Conservation (phyloP, 2,329 filamentous ascomycete species). For the Periconia macrospinosa region DNA sequence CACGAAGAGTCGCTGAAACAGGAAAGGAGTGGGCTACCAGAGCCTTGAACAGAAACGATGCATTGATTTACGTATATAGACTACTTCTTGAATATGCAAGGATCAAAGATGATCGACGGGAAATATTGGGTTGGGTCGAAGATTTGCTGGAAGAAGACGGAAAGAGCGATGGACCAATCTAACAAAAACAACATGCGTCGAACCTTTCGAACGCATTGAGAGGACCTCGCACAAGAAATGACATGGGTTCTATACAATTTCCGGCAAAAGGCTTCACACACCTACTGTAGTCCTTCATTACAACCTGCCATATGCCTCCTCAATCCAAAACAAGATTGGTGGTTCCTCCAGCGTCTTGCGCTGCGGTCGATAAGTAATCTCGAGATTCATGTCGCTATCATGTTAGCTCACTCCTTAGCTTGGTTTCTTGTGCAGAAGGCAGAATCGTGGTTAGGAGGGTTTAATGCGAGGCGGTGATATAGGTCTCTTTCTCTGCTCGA, state of each 20-base stretch:
- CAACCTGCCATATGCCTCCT: neutral
- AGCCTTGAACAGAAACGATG: slow-evolving; percentile 71
- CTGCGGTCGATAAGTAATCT: neutral
- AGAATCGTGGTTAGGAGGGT: slow-evolving; percentile 25
- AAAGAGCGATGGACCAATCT: neutral
- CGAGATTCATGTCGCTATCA: slow-evolving; percentile 20
- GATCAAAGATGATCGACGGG: slow-evolving; percentile 45
- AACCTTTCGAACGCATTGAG: neutral
- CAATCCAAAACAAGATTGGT: neutral
- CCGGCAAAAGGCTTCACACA: neutral
- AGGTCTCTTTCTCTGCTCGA: slow-evolving; percentile 32
- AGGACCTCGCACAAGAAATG: neutral
- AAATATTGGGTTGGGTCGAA: slow-evolving; percentile 45
- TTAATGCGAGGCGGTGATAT: slow-evolving; percentile 31
- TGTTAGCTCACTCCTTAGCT: slow-evolving; percentile 30
- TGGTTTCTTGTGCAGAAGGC: slow-evolving; percentile 35
- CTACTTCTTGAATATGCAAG: slow-evolving; percentile 53
- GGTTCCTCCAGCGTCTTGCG: neutral
- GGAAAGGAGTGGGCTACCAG: slow-evolving; percentile 70
- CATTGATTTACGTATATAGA: slow-evolving; percentile 70
- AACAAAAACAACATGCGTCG: neutral
- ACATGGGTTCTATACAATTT: neutral
- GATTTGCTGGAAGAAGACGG: slow-evolving; percentile 17
- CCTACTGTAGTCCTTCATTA: neutral
- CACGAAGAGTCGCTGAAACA: slow-evolving; percentile 64